phyloP scores from a whole-genome alignment of 306 rosid species.

The Datisca glomerata region DNA sequence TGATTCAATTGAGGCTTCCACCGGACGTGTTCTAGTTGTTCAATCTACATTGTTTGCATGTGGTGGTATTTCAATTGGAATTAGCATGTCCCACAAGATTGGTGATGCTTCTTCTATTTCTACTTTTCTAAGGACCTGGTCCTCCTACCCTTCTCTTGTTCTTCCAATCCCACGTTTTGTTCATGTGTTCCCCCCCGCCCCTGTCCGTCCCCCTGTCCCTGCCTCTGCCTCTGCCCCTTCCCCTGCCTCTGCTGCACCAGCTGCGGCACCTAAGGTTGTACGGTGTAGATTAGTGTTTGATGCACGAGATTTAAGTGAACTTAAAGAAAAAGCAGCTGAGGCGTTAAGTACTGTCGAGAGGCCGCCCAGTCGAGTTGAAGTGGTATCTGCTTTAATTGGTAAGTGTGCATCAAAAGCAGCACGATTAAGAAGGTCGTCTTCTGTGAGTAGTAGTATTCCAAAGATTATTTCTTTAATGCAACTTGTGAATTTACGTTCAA shows the following conservation, averaged over 20 bases:
- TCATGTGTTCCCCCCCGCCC: neutral
- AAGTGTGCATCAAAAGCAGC: slow-evolving; percentile 16
- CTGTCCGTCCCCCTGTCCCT: no score
- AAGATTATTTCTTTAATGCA: slow-evolving; percentile 5
- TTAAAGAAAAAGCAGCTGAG: slow-evolving; percentile 9
- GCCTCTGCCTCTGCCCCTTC: no score
- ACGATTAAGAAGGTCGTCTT: neutral
- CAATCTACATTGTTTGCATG: slow-evolving; percentile 23
- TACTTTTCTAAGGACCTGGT: slow-evolving; percentile 20
- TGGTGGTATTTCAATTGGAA: slow-evolving; percentile 23
- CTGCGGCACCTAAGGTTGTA: neutral
- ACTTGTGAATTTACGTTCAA: slow-evolving; percentile 20
- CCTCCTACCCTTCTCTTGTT: neutral
- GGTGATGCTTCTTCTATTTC: slow-evolving; percentile 22
- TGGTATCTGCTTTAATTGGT: slow-evolving; percentile 24
- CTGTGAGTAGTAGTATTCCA: neutral
- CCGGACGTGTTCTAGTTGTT: slow-evolving; percentile 10
- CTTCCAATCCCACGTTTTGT: neutral
- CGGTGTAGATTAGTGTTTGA: slow-evolving; percentile 20
- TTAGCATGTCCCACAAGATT: slow-evolving; percentile 24
- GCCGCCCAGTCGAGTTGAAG: slow-evolving; percentile 23
- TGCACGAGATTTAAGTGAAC: slow-evolving; percentile 10
- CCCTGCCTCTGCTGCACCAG: neutral
- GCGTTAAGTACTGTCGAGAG: slow-evolving; percentile 2
- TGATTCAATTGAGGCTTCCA: neutral